Percentiles rank a stretch among this genome's conserved stretches.
Conservation (phyloP, 164 flowering plant species). For the Brasenia schreberi region DNA sequence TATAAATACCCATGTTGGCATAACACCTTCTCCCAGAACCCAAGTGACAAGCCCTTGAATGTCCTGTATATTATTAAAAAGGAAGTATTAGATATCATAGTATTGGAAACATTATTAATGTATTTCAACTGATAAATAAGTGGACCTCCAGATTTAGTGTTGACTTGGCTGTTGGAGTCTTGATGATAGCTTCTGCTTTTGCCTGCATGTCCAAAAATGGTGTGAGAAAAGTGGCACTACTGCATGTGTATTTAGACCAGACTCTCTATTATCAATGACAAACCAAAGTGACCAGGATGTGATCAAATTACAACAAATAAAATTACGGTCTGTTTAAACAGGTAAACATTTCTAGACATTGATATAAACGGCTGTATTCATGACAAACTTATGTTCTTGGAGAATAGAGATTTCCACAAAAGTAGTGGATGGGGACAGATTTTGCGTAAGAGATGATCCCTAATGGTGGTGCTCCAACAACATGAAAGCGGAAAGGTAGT, state of each 20-base stretch:
- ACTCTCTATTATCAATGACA: background rate
- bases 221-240: background rate
- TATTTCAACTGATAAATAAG: background rate
- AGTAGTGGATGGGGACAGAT: too few relatives aligned
- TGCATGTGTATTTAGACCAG: background rate
- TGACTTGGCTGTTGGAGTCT: slow-evolving; percentile 44
- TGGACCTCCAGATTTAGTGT: slow-evolving; percentile 59
- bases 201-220: slow-evolving; percentile 31
- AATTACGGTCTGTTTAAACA: too few relatives aligned
- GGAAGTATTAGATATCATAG: background rate
- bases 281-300: background rate
- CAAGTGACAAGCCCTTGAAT: slow-evolving; percentile 93
- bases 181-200: slow-evolving; percentile 57
- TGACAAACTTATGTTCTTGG: too few relatives aligned
- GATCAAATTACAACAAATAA: background rate
- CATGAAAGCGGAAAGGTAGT: too few relatives aligned
- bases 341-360: too few relatives aligned
- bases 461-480: too few relatives aligned
- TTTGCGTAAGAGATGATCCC: too few relatives aligned
- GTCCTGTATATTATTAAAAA: slow-evolving; percentile 37
- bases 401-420: too few relatives aligned
- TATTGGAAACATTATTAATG: background rate
- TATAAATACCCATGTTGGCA: slow-evolving; percentile 93
- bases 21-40: slow-evolving; percentile 92
- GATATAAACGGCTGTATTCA: too few relatives aligned